Percentiles rank a stretch among this genome's conserved stretches.
Conservation (phyloP, 106 monocot genomes). For the Dioscorea dumetorum region DNA sequence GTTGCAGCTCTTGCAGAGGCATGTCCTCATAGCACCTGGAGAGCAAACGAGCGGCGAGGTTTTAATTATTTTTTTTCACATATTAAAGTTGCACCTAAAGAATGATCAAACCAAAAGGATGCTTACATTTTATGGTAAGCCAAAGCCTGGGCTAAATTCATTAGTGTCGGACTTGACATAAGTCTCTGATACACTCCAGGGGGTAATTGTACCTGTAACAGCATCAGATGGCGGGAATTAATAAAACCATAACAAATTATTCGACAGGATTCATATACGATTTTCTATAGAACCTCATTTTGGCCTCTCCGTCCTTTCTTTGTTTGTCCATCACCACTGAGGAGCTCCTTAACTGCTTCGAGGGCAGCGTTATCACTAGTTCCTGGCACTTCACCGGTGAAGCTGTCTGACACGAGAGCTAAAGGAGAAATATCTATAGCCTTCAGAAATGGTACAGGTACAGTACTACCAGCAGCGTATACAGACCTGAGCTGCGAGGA, state of each 20-base stretch:
- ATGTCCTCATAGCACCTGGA: slow-evolving; percentile 96
- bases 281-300: slow-evolving; percentile 53
- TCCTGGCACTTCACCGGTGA: slow-evolving; percentile 31
- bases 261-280: too few relatives aligned
- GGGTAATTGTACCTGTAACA: slow-evolving; percentile 65
- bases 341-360: slow-evolving; percentile 88
- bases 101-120: neutral
- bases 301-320: slow-evolving; percentile 78
- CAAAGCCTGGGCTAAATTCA: slow-evolving; percentile 96
- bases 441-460: slow-evolving; percentile 93
- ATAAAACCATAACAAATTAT: too few relatives aligned
- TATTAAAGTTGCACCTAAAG: too few relatives aligned
- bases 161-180: slow-evolving; percentile 68
- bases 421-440: slow-evolving; percentile 93
- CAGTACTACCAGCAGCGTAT: slow-evolving; percentile 94
- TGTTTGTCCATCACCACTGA: slow-evolving; percentile 84
- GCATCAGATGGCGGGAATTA: neutral
- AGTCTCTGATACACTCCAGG: slow-evolving; percentile 77
- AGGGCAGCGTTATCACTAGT: slow-evolving; percentile 44
- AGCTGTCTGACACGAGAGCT: slow-evolving; percentile 79
- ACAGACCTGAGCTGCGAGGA: slow-evolving; percentile 86
- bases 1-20: slow-evolving; percentile 93
- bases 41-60: neutral
- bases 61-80: neutral
- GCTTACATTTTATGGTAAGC: slow-evolving; percentile 86